A percentile compares a stretch with the other conserved stretches of the same genome.
phyloP scores from a whole-genome alignment of 2,329 filamentous ascomycete genomes.

The Onygena corvina region DNA sequence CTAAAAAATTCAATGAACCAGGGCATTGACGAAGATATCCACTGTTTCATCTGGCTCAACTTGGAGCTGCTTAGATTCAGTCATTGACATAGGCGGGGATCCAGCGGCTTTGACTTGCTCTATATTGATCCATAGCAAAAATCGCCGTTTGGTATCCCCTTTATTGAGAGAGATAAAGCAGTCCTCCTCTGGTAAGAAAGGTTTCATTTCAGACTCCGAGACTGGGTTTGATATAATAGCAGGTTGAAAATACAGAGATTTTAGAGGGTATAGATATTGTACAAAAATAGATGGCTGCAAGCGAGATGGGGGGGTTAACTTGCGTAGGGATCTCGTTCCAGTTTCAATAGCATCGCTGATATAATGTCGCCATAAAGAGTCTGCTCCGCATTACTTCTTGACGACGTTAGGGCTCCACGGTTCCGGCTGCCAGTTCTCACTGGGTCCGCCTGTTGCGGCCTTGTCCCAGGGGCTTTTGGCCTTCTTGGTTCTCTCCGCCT shows the following conservation, averaged over 20 bases:
- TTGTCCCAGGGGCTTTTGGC: slow-evolving; percentile 46
- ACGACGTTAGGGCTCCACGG: slow-evolving; percentile 46
- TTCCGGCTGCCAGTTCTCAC: slow-evolving; percentile 56
- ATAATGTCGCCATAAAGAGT: background rate
- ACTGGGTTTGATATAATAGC: too few species aligned
- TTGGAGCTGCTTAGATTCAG: too few species aligned
- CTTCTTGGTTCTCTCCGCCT: slow-evolving; percentile 13
- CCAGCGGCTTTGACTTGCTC: too few species aligned
- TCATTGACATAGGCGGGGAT: too few species aligned
- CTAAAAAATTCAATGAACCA: too few species aligned
- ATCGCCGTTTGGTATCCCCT: too few species aligned
- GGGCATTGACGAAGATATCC: too few species aligned
- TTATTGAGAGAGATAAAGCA: background rate
- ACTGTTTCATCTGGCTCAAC: too few species aligned
- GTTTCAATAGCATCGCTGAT: too few species aligned
- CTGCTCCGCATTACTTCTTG: slow-evolving; percentile 25
- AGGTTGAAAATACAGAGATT: background rate
- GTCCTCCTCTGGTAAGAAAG: background rate
- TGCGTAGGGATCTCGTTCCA: background rate
- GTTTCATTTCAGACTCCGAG: background rate
- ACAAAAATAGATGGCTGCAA: background rate
- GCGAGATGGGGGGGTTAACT: background rate
- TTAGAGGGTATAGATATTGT: background rate
- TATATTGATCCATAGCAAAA: too few species aligned
- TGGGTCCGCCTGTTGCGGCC: slow-evolving; percentile 40